phyloP scores from a whole-genome alignment of 257 asterid genomes.

The Mitragyna speciosa region DNA sequence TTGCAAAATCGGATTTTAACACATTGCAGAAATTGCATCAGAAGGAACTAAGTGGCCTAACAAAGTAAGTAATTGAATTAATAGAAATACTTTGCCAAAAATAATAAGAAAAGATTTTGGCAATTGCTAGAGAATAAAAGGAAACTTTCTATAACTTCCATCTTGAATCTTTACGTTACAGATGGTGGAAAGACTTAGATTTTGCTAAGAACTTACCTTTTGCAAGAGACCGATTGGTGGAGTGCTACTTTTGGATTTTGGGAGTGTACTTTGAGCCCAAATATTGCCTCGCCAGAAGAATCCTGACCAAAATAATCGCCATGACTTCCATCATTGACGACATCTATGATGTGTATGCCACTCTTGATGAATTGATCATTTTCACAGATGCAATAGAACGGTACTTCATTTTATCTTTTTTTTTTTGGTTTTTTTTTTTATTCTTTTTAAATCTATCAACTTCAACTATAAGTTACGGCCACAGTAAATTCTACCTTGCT shows the following conservation, averaged over 20 bases:
- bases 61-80: conserved; percentile 14
- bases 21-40: conserved; percentile 30
- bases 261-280: conserved; percentile 33
- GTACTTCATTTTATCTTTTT: conserved; percentile 2
- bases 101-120: no score
- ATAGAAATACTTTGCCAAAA: no score
- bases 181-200: conserved; percentile 44
- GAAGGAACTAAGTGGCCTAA: conserved; percentile 26
- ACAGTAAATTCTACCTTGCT: no score
- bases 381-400: conserved; percentile 30
- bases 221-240: conserved; percentile 36
- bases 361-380: conserved; percentile 25
- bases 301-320: conserved; percentile 24
- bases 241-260: conserved; percentile 33
- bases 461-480: no score
- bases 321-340: conserved; percentile 33
- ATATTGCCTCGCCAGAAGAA: conserved; percentile 8
- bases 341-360: conserved; percentile 14
- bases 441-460: no score
- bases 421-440: no score
- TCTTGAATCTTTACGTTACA: neutral
- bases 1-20: conserved; percentile 28
- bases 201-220: conserved; percentile 18
- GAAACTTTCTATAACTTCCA: no score
- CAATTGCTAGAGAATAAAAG: no score